phyloP scores from a whole-genome alignment of 225 moss, liverwort and hornwort species.

The Climacium dendroides region DNA sequence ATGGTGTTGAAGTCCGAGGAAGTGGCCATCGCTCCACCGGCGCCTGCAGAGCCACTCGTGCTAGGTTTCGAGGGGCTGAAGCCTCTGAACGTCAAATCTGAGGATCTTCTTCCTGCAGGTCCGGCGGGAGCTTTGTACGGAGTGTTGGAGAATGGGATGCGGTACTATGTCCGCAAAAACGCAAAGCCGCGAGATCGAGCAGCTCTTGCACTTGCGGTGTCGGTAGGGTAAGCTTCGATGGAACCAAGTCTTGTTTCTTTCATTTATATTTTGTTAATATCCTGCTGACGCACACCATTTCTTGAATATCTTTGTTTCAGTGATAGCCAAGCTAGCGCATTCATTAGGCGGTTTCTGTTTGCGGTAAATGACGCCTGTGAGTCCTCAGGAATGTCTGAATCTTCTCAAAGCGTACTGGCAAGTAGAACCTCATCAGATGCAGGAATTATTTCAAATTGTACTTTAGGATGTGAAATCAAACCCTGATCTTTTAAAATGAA shows the following conservation, averaged over 20 bases:
- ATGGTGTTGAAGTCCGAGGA: slow-evolving; percentile 7
- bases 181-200: slow-evolving; percentile 56
- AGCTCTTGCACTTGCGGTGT: slow-evolving; percentile 60
- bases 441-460: not conserved
- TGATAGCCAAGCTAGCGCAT: not conserved
- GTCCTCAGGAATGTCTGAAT: not conserved
- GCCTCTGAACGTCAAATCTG: slow-evolving; percentile 38
- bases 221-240: slow-evolving; percentile 34
- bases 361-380: not conserved
- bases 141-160: slow-evolving; percentile 50
- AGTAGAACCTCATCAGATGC: not conserved
- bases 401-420: not conserved
- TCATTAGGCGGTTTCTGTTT: not conserved
- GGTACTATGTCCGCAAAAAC: slow-evolving; percentile 61
- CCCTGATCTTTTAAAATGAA: not conserved
- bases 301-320: not conserved
- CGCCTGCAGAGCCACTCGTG: not conserved
- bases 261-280: not conserved
- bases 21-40: slow-evolving; percentile 5
- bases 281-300: not conserved
- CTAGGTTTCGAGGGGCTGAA: slow-evolving; percentile 47
- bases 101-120: slow-evolving; percentile 48
- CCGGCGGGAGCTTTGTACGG: slow-evolving; percentile 40
- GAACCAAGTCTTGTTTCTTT: not conserved
- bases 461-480: not conserved